phyloP scores from a whole-genome alignment of 2,329 filamentous ascomycete species.

The Ascochyta koolunga region DNA sequence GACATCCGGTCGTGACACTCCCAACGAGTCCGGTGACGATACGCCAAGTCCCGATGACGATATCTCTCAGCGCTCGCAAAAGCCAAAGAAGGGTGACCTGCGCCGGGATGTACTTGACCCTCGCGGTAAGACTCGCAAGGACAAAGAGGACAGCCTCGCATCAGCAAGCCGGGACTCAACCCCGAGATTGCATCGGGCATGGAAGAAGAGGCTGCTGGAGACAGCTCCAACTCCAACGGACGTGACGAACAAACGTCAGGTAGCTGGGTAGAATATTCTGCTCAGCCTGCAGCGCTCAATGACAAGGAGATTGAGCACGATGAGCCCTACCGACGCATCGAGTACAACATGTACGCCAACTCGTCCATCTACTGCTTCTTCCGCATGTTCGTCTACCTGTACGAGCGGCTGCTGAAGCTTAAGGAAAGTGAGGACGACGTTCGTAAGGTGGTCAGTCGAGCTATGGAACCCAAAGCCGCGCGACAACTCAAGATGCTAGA shows the following conservation, averaged over 20 bases:
- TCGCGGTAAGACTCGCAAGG: slow-evolving; percentile 71
- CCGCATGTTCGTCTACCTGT: slow-evolving; percentile 89
- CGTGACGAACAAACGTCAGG: slow-evolving; percentile 67
- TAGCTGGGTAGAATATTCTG: slow-evolving; percentile 68
- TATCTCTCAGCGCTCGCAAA: slow-evolving; percentile 69
- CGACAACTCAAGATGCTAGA: slow-evolving; percentile 83
- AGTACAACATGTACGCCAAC: slow-evolving; percentile 91
- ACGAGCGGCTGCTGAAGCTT: slow-evolving; percentile 80
- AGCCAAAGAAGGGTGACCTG: slow-evolving; percentile 70
- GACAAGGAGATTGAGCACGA: slow-evolving; percentile 73
- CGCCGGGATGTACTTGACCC: slow-evolving; percentile 86
- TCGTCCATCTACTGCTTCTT: slow-evolving; percentile 94
- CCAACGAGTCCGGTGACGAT: slow-evolving; percentile 64
- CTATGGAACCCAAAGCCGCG: slow-evolving; percentile 78
- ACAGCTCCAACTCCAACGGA: slow-evolving; percentile 61
- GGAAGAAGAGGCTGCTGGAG: slow-evolving; percentile 74
- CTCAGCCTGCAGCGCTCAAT: slow-evolving; percentile 62
- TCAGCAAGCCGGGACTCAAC: slow-evolving; percentile 87
- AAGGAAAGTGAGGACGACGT: slow-evolving; percentile 80
- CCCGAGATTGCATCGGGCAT: slow-evolving; percentile 76
- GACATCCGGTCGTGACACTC: slow-evolving; percentile 46
- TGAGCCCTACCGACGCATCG: slow-evolving; percentile 78
- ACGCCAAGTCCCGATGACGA: slow-evolving; percentile 70
- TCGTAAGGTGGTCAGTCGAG: slow-evolving; percentile 72
- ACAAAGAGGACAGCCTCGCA: slow-evolving; percentile 80